Conservation (phyloP, 305 asterid species). For the Ajuga reptans region DNA sequence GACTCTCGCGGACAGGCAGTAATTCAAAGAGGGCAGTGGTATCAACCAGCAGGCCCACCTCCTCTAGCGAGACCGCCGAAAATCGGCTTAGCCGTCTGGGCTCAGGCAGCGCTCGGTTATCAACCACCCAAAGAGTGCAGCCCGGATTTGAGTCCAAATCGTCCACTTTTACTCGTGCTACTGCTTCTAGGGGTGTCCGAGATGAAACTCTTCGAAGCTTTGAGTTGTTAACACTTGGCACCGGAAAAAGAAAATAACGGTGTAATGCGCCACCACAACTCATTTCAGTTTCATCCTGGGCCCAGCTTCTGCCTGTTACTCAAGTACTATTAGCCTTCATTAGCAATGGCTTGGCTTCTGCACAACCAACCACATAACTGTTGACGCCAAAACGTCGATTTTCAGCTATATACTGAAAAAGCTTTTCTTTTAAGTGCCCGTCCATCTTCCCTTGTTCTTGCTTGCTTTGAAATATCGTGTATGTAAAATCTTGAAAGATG, state of each 20-base stretch:
- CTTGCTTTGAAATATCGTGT: conserved; percentile 1
- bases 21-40: conserved; percentile 59
- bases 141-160: conserved; percentile 76
- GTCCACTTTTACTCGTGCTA: conserved; percentile 56
- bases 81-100: conserved; percentile 52
- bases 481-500: conserved; percentile 18
- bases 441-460: background rate
- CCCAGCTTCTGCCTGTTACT: background rate
- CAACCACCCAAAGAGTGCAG: conserved; percentile 66
- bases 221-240: conserved; percentile 65
- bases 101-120: conserved; percentile 54
- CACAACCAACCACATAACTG: background rate
- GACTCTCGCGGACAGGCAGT: conserved; percentile 57
- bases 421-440: background rate
- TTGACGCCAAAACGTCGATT: background rate
- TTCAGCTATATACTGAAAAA: conserved; percentile 7
- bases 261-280: background rate
- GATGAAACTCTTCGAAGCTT: conserved; percentile 90
- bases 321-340: background rate
- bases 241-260: conserved; percentile 31
- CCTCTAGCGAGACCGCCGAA: conserved; percentile 71
- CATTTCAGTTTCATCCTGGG: background rate
- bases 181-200: conserved; percentile 47
- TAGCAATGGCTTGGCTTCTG: background rate
- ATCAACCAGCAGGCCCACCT: conserved; percentile 70